Base-by-base conservation (phyloP, 2,329 filamentous ascomycete species). In the Zopfia rhizophila region DNA sequence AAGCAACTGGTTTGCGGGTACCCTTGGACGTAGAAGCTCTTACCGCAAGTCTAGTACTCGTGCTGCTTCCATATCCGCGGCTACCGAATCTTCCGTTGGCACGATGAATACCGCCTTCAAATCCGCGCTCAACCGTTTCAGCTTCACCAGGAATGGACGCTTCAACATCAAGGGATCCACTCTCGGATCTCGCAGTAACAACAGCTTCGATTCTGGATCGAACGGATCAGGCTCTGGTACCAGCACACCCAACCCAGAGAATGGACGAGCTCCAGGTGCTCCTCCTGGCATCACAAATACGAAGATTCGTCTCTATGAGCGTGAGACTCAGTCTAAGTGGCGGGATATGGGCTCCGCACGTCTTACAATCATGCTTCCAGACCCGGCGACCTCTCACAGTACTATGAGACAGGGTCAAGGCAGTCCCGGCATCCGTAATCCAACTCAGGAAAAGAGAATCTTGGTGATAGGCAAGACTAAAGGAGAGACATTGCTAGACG, bases 81-180 rank as follows among this genome's bases (percentile, higher is more conserved):
- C 82, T 36, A 92, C 89, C 1, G 86, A 91, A 40, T 89, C 88
- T 41, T 91, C 88, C 38, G 85, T 87, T 33, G 88, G 87, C 54
- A 87, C 85, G 5, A 87, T 90, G 64, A 90, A 88, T 25, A 89
- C 87, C 3, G 91, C 90, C 25, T 91, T 97, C 69, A 54, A 59
- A 16, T 86, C 83, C 0, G 85, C 85, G 0, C 81, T 97, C 38
- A 88, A 87, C 54, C 83, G 88, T 40, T 86, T 97, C 52, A 88
- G 88, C 17, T 70, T 69, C 29, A 81, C 81, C 28, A 84, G 85
- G 31, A 88, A 83, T 45, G 86, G 87, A 53, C 78, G 87, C 53
- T 96, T 96, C 76, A 93, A 91, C 72, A 87, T 96, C 49, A 86
- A 87, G 45, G 85, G 86, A 54, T 95, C 90, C 8, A 91, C 88